These are phyloP conservation scores for Phytophthora pisi DNA, from an alignment of 352 stramenopile genomes.

Conservation along the genomic window DNA sequence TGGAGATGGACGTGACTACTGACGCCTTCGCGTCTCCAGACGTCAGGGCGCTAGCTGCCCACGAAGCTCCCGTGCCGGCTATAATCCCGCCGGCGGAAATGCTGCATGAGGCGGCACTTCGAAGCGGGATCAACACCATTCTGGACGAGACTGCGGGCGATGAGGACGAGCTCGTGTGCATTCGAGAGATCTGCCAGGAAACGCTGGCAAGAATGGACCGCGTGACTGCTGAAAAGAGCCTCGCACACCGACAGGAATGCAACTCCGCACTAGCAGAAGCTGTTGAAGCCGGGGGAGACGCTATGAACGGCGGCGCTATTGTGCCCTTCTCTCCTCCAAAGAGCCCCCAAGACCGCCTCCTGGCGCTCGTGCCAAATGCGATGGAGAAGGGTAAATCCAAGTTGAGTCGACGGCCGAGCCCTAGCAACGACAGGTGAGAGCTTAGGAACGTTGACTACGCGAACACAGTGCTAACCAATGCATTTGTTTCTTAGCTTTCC, in stretches of 20 bases:
- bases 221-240: constrained; percentile 17
- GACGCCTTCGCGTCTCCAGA: neutral
- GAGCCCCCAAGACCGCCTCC: constrained; percentile 62
- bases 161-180: constrained; percentile 46
- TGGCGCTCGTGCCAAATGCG: constrained; percentile 28
- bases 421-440: constrained; percentile 40
- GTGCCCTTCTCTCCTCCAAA: constrained; percentile 39
- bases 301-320: neutral
- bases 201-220: constrained; percentile 42
- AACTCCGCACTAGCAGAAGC: constrained; percentile 4
- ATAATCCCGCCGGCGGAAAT: constrained; percentile 19
- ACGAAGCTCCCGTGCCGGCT: neutral
- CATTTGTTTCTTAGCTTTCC: constrained; percentile 4
- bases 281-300: constrained; percentile 3
- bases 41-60: neutral
- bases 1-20: constrained; percentile 30
- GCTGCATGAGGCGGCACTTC: constrained; percentile 42
- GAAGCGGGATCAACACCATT: constrained; percentile 50
- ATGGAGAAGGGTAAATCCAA: constrained; percentile 61
- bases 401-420: constrained; percentile 39
- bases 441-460: neutral
- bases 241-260: constrained; percentile 9
- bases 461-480: neutral
- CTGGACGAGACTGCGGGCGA: constrained; percentile 59
- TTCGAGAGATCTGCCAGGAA: constrained; percentile 74